Percentiles rank a stretch among this genome's conserved stretches.
Evolutionary conservation across 306 rosid genomes (phyloP).

Genomic region (Trifolium fragiferum): DNA sequence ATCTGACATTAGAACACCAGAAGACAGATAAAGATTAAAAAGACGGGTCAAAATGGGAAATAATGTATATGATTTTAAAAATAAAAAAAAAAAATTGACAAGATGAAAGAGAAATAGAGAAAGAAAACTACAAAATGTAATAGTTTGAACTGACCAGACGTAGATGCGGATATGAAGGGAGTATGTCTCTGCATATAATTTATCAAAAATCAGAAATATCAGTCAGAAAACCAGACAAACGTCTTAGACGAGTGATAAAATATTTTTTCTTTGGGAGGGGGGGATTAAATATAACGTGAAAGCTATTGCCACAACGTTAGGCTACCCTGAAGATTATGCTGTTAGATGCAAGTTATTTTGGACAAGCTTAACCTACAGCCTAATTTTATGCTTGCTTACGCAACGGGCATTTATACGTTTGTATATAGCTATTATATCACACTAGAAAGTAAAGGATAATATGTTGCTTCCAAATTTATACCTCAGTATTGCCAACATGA

Average conservation of each 20-base stretch:
- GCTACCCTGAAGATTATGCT: constrained; percentile 30
- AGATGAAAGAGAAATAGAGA: constrained; percentile 33
- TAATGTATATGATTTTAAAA: constrained; percentile 25
- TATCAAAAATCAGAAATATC: constrained; percentile 33
- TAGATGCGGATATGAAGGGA: constrained; percentile 71
- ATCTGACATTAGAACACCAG: constrained; percentile 57
- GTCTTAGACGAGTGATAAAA: neutral
- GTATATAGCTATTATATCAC: constrained; percentile 31
- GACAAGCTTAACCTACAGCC: constrained; percentile 23
- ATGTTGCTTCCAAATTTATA: constrained; percentile 23
- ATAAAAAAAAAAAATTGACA: constrained; percentile 14
- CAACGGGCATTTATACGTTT: constrained; percentile 15
- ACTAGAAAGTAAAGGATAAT: constrained; percentile 28
- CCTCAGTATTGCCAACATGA: constrained; percentile 92
- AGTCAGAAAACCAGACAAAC: constrained; percentile 41
- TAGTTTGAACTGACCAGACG: constrained; percentile 74
- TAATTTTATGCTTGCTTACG: constrained; percentile 33
- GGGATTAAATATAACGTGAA: constrained; percentile 17
- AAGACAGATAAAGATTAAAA: constrained; percentile 4
- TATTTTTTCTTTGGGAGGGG: constrained; percentile 10
- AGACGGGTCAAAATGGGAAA: constrained; percentile 26
- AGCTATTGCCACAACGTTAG: constrained; percentile 1
- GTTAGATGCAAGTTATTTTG: constrained; percentile 17
- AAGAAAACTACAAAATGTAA: constrained; percentile 23
- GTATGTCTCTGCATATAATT: constrained; percentile 82